Percentiles rank a stretch among this genome's conserved stretches.
Conservation (phyloP, 257 asterid species). For the Solanum paucissectum region DNA sequence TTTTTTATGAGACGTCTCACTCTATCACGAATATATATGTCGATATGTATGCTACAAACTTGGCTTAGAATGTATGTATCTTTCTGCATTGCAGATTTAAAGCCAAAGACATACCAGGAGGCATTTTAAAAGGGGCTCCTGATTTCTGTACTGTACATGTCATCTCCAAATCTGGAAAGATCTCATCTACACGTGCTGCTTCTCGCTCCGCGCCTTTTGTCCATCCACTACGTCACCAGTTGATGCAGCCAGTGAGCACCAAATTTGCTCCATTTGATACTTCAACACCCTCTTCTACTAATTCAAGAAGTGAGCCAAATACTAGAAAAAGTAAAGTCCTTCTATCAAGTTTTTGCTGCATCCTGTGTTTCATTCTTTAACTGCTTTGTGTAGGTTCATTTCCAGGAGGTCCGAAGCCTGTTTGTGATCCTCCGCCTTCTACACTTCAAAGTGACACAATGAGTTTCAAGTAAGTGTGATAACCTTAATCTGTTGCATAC, state of each 20-base stretch:
- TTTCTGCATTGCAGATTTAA: conserved; percentile 47
- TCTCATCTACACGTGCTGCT: conserved; percentile 59
- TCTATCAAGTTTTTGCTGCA: background rate
- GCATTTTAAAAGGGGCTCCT: conserved; percentile 59
- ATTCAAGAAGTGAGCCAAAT: conserved; percentile 11
- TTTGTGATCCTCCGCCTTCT: background rate
- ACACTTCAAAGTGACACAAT: background rate
- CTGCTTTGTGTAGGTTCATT: background rate
- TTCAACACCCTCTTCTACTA: conserved; percentile 8
- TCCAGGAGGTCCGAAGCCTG: background rate
- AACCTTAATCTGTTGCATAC: background rate
- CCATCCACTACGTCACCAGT: conserved; percentile 66
- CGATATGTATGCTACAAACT: background rate
- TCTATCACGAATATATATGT: background rate
- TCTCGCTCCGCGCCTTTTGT: conserved; percentile 57
- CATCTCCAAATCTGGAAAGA: conserved; percentile 70
- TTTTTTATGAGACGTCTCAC: background rate
- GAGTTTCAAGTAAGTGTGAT: background rate
- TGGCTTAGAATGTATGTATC: background rate
- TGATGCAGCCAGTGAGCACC: conserved; percentile 32
- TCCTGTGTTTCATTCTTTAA: background rate
- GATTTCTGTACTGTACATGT: conserved; percentile 75
- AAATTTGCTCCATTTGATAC: conserved; percentile 19
- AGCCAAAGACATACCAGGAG: conserved; percentile 69
- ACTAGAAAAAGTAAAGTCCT: background rate